Conservation (phyloP, 345 rosid species). For the Garcia nutans region DNA sequence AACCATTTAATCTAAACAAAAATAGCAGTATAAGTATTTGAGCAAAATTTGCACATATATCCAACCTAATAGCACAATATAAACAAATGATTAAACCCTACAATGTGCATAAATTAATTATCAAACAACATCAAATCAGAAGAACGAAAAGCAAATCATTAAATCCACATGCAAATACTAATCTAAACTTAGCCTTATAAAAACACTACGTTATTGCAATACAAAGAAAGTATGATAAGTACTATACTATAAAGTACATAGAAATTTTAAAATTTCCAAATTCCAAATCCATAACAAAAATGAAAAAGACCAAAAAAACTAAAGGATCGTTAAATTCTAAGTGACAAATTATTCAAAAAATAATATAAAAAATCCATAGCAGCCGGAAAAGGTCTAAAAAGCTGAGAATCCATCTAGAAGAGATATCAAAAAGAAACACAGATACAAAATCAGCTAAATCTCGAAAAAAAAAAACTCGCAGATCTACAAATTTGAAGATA, state of each 20-base stretch:
- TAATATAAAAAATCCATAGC: background rate
- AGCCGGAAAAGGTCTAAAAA: background rate
- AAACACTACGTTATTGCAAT: no score
- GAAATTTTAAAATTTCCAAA: no score
- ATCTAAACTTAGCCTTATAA: background rate
- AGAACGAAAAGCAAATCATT: background rate
- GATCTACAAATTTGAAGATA: conserved; percentile 27
- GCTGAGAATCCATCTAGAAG: conserved; percentile 7
- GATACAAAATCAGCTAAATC: conserved; percentile 10
- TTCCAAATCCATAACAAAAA: background rate
- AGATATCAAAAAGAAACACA: background rate
- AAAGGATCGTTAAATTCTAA: background rate
- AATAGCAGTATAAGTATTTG: background rate
- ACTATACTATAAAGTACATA: background rate
- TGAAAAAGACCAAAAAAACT: background rate
- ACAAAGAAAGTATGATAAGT: background rate
- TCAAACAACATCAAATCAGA: background rate
- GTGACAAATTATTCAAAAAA: background rate
- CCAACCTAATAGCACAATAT: background rate
- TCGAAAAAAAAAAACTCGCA: background rate
- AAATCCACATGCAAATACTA: conserved; percentile 4
- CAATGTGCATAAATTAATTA: background rate
- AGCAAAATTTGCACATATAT: background rate
- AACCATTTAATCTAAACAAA: background rate
- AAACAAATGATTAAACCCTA: background rate